These are phyloP conservation scores for Raphanus hybrid DNA, from an alignment of 441 rosid species.

Conservation along the genomic window DNA sequence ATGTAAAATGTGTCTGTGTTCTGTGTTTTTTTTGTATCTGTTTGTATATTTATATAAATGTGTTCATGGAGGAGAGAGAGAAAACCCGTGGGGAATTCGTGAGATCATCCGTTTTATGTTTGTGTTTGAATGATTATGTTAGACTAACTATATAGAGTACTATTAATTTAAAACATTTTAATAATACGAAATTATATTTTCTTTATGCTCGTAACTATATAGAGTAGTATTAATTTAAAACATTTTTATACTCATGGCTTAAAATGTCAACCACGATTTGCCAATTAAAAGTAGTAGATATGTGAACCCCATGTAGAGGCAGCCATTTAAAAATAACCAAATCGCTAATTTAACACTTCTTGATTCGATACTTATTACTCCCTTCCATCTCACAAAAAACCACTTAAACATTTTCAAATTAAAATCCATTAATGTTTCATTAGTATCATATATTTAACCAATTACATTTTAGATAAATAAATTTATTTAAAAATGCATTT, in stretches of 20 bases:
- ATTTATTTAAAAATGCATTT: too few species aligned
- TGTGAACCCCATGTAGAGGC: slow-evolving; percentile 37
- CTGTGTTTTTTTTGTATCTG: neutral
- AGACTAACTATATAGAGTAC: neutral
- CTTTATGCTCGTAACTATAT: neutral
- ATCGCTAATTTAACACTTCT: slow-evolving; percentile 27
- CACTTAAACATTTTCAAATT: too few species aligned
- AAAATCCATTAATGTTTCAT: too few species aligned
- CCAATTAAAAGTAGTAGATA: slow-evolving; percentile 21
- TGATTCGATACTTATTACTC: slow-evolving; percentile 13
- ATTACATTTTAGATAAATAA: too few species aligned
- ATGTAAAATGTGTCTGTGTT: slow-evolving; percentile 11
- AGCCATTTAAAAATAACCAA: slow-evolving; percentile 30
- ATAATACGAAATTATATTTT: neutral
- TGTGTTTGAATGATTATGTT: slow-evolving; percentile 15
- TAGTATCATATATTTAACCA: too few species aligned
- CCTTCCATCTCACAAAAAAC: too few species aligned
- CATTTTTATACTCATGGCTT: slow-evolving; percentile 18
- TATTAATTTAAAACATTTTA: neutral
- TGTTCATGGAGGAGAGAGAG: slow-evolving; percentile 13
- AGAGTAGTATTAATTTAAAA: neutral
- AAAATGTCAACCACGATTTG: slow-evolving; percentile 36
- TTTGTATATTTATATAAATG: slow-evolving; percentile 8
- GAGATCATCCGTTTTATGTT: slow-evolving; percentile 30
- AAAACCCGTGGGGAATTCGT: slow-evolving; percentile 55